Conservation (phyloP, 371 early-diverging fungal genomes). For the Syncephalastrum sp. region DNA sequence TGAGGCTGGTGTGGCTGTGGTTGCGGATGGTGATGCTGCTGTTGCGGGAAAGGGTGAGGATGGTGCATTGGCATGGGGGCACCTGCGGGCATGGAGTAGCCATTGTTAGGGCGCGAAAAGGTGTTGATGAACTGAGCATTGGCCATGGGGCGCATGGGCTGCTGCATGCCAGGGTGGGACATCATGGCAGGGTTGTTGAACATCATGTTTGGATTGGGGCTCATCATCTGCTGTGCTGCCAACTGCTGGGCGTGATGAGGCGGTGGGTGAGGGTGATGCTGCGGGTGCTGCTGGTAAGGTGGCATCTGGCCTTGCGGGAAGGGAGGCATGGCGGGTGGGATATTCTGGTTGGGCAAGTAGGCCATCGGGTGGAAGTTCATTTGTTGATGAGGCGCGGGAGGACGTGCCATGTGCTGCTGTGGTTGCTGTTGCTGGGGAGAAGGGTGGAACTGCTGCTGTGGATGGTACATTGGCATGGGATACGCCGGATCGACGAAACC, state of each 20-base stretch:
- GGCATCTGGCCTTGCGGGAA: slow-evolving; percentile 14
- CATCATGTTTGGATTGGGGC: slow-evolving; percentile 23
- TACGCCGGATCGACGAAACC: slow-evolving; percentile 7
- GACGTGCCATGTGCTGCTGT: slow-evolving; percentile 8
- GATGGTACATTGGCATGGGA: slow-evolving; percentile 19
- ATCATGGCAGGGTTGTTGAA: slow-evolving; percentile 24
- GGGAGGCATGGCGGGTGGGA: slow-evolving; percentile 10
- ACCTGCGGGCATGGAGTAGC: slow-evolving; percentile 15
- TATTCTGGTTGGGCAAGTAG: slow-evolving; percentile 13
- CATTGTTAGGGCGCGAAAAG: slow-evolving; percentile 20
- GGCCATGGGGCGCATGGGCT: slow-evolving; percentile 14
- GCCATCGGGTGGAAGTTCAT: slow-evolving; percentile 16
- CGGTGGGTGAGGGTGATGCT: slow-evolving; percentile 12
- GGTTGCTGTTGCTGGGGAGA: slow-evolving; percentile 18
- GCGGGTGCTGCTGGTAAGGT: slow-evolving; percentile 10
- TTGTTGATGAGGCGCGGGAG: slow-evolving; percentile 10
- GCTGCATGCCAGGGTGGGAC: slow-evolving; percentile 19
- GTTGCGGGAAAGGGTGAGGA: not conserved
- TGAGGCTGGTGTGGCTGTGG: slow-evolving; percentile 8
- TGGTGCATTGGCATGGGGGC: slow-evolving; percentile 8
- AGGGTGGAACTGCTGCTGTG: slow-evolving; percentile 15
- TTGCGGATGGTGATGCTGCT: slow-evolving; percentile 3
- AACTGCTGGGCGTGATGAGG: slow-evolving; percentile 7
- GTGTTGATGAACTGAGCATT: slow-evolving; percentile 26
- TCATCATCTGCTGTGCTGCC: not conserved